phyloP scores from a whole-genome alignment of 352 stramenopile species.

The Globisporangium nagaii region DNA sequence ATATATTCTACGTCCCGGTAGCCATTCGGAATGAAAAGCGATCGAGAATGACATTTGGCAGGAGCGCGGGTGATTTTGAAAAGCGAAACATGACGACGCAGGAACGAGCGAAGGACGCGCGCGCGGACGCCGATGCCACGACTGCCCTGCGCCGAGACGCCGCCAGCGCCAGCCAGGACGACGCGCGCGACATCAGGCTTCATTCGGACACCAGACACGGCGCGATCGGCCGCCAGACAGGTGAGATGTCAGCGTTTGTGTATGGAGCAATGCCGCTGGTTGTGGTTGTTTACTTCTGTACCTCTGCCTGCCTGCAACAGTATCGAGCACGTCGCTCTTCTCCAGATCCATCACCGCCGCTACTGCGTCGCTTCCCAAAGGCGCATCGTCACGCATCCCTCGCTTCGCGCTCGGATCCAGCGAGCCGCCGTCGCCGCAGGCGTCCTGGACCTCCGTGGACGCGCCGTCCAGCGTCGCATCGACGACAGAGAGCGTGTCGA shows the following conservation, averaged over 20 bases:
- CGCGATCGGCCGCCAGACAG: not conserved
- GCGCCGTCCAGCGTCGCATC: not conserved
- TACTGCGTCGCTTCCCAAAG: not conserved
- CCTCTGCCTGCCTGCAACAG: too few species aligned
- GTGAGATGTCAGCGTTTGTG: not conserved
- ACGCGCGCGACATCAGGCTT: not conserved
- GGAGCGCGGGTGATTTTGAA: not conserved
- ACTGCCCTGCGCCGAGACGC: not conserved
- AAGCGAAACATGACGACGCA: not conserved
- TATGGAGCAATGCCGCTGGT: too few species aligned
- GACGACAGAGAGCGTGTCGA: conserved; percentile 1
- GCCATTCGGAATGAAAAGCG: too few species aligned
- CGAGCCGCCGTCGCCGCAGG: not conserved
- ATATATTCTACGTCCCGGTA: too few species aligned
- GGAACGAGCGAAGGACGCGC: not conserved
- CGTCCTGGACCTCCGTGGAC: not conserved
- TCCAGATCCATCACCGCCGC: not conserved
- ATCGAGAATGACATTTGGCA: too few species aligned
- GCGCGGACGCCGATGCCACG: not conserved
- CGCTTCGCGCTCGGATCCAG: not conserved
- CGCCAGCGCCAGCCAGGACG: not conserved
- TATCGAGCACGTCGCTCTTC: not conserved
- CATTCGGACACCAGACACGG: not conserved
- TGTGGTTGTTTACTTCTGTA: too few species aligned
- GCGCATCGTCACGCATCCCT: conserved; percentile 1